Conservation (phyloP, 441 rosid genomes). For the Populus hybrid region DNA sequence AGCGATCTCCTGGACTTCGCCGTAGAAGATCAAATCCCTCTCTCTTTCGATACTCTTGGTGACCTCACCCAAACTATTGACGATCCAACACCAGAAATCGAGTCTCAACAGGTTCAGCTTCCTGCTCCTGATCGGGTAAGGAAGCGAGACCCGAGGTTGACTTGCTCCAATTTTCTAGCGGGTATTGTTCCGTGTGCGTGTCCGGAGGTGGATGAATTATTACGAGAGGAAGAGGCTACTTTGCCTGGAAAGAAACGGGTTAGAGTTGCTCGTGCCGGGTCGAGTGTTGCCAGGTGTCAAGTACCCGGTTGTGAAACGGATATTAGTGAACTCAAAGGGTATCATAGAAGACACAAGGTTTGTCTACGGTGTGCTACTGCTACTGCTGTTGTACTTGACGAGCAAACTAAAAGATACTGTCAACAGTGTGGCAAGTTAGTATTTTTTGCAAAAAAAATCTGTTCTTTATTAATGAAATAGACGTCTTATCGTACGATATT, state of each 20-base stretch:
- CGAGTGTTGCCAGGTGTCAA: conserved; percentile 55
- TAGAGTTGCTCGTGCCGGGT: conserved; percentile 37
- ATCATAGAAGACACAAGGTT: conserved; percentile 80
- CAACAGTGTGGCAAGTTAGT: conserved; percentile 99
- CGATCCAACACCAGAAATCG: neutral
- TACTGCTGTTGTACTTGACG: conserved; percentile 53
- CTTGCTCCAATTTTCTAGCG: conserved; percentile 77
- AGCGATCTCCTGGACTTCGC: conserved; percentile 69
- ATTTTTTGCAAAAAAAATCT: neutral
- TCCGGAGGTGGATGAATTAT: conserved; percentile 77
- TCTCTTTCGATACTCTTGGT: conserved; percentile 30
- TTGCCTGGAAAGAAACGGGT: conserved; percentile 59
- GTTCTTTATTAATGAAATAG: neutral
- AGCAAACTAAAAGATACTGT: conserved; percentile 80
- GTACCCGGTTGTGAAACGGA: conserved; percentile 78
- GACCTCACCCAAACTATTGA: neutral
- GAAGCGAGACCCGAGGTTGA: conserved; percentile 88
- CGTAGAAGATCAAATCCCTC: conserved; percentile 48
- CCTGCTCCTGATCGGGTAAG: conserved; percentile 49
- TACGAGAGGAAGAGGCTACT: conserved; percentile 47
- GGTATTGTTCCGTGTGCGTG: conserved; percentile 84
- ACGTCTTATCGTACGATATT: conserved; percentile 10
- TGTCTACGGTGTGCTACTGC: conserved; percentile 89
- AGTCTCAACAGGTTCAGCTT: conserved; percentile 14
- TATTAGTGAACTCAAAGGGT: conserved; percentile 93